Conservation (phyloP, 495 filamentous ascomycete species). For the Aspergillus ostianus region DNA sequence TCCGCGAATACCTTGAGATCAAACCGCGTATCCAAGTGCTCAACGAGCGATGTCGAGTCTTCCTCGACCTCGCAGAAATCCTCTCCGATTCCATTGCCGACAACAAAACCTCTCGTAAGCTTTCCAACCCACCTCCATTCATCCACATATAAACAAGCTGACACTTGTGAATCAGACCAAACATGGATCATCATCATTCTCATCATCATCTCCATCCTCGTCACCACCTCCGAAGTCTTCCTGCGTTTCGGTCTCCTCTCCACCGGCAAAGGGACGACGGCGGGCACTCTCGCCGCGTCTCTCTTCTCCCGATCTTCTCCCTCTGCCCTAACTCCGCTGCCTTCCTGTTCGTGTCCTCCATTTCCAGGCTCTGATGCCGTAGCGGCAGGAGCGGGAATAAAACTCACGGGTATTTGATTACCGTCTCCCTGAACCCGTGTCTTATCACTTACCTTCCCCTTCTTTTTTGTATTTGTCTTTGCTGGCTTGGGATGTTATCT, state of each 20-base stretch:
- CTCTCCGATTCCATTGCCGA: conserved; percentile 89
- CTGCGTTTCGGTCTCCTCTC: conserved; percentile 79
- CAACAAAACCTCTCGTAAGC: conserved; percentile 78
- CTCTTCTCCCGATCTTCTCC: conserved; percentile 15
- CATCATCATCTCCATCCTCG: conserved; percentile 84
- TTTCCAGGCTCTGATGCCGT: background rate
- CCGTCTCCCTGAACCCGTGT: background rate
- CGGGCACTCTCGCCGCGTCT: conserved; percentile 13
- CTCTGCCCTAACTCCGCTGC: background rate
- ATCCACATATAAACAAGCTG: conserved; percentile 2
- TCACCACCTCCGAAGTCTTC: conserved; percentile 86
- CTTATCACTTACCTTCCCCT: background rate
- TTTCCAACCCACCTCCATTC: background rate
- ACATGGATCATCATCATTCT: conserved; percentile 98
- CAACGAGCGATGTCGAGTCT: conserved; percentile 95
- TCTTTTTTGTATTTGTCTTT: no score
- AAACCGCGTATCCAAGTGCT: conserved; percentile 90
- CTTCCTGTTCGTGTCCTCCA: background rate
- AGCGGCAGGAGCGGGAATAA: background rate
- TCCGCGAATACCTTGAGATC: conserved; percentile 97
- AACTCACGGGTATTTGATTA: background rate
- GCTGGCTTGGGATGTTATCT: no score
- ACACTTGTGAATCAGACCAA: conserved; percentile 46
- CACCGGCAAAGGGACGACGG: conserved; percentile 27
- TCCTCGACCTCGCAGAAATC: conserved; percentile 95